Conservation (phyloP, 495 filamentous ascomycete genomes). For the Aspergillus nanangensis region DNA sequence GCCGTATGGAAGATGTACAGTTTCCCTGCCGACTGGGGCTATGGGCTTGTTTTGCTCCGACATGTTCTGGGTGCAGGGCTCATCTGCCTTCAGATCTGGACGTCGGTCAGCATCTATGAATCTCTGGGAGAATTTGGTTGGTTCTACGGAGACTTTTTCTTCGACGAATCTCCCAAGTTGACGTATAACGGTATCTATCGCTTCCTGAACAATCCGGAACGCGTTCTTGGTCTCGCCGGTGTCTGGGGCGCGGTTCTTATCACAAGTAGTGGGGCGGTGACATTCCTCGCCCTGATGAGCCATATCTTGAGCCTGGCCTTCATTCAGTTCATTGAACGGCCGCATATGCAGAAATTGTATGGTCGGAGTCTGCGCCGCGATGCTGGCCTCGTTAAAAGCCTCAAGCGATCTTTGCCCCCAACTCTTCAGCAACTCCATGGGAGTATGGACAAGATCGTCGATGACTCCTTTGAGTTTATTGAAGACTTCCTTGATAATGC, state of each 20-base stretch:
- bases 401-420: constrained; percentile 84
- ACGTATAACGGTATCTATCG: constrained; percentile 98
- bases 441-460: constrained; percentile 81
- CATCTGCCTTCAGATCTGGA: constrained; percentile 89
- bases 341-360: constrained; percentile 98
- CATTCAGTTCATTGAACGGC: constrained; percentile 90
- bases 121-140: constrained; percentile 97
- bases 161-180: constrained; percentile 73
- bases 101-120: constrained; percentile 87
- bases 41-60: constrained; percentile 76
- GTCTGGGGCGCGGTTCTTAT: constrained; percentile 94
- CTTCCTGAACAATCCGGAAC: constrained; percentile 95
- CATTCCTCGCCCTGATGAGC: constrained; percentile 76
- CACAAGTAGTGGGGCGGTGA: constrained; percentile 78
- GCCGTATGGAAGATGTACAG: constrained; percentile 97
- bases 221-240: constrained; percentile 89
- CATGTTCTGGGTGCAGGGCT: constrained; percentile 80
- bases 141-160: constrained; percentile 99
- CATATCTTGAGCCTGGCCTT: constrained; percentile 82
- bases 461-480: constrained; percentile 78
- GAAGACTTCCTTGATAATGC: constrained; percentile 88
- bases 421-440: constrained; percentile 71
- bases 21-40: constrained; percentile 76
- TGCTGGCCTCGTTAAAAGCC: constrained; percentile 85
- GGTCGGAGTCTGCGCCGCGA: constrained; percentile 77